A percentile compares a stretch with the other conserved stretches of the same genome.
phyloP scores from a whole-genome alignment of 2,329 filamentous ascomycete genomes.

The Xylaria sp. region DNA sequence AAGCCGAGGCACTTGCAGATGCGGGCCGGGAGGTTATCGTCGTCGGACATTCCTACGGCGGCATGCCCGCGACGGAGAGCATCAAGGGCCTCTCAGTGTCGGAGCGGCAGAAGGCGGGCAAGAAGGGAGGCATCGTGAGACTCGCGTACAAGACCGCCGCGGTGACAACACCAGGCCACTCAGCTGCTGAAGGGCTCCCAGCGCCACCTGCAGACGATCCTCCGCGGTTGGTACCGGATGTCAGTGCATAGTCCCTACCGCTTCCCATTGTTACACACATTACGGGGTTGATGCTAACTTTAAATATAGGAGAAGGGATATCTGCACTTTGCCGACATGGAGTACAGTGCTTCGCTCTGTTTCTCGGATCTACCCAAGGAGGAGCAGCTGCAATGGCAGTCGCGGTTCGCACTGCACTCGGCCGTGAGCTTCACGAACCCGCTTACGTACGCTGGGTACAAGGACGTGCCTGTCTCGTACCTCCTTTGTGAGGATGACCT shows the following conservation, averaged over 20 bases:
- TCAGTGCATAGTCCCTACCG: neutral
- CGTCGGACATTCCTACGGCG: slow-evolving; percentile 39
- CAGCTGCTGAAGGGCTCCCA: slow-evolving; percentile 13
- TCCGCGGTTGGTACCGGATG: slow-evolving; percentile 8
- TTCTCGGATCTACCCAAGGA: slow-evolving; percentile 39
- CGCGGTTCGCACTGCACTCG: slow-evolving; percentile 39
- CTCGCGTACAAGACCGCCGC: slow-evolving; percentile 42
- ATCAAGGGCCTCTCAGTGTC: slow-evolving; percentile 43
- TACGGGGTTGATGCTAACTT: neutral
- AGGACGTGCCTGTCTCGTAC: slow-evolving; percentile 48
- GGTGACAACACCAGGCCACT: slow-evolving; percentile 34
- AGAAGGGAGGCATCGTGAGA: slow-evolving; percentile 46
- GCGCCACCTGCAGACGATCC: slow-evolving; percentile 8
- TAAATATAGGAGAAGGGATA: slow-evolving; percentile 38
- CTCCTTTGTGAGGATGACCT: slow-evolving; percentile 46
- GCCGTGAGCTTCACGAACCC: slow-evolving; percentile 41
- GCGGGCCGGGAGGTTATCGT: slow-evolving; percentile 35
- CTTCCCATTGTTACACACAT: neutral
- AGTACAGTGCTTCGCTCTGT: slow-evolving; percentile 18
- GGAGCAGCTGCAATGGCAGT: slow-evolving; percentile 24
- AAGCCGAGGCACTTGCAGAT: slow-evolving; percentile 45
- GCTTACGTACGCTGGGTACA: slow-evolving; percentile 48
- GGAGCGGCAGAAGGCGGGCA: slow-evolving; percentile 42
- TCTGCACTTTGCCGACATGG: slow-evolving; percentile 31
- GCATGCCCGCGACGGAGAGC: slow-evolving; percentile 39